phyloP scores from a whole-genome alignment of 495 filamentous ascomycete genomes.

The Talaromyces ruber region DNA sequence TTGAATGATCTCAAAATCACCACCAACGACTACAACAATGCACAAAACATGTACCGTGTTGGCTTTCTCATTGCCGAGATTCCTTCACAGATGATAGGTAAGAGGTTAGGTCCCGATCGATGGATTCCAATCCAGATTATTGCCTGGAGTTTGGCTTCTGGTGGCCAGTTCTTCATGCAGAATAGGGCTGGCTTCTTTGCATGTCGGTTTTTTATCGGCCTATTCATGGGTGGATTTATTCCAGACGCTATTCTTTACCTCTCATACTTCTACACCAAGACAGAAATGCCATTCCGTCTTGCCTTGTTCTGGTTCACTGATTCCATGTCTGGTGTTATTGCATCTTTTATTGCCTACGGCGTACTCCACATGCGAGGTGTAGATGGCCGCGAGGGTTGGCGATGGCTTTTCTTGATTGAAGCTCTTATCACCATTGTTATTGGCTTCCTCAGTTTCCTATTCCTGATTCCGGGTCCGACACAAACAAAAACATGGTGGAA shows the following conservation, averaged over 20 bases:
- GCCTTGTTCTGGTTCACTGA: slow-evolving; percentile 57
- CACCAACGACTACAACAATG: slow-evolving; percentile 66
- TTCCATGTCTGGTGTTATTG: slow-evolving; percentile 36
- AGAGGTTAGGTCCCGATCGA: slow-evolving; percentile 54
- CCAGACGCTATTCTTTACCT: slow-evolving; percentile 46
- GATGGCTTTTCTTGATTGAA: slow-evolving; percentile 45
- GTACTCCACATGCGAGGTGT: slow-evolving; percentile 34
- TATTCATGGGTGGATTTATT: slow-evolving; percentile 17
- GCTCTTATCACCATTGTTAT: slow-evolving; percentile 41
- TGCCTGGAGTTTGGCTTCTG: slow-evolving; percentile 20
- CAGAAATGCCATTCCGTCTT: slow-evolving; percentile 53
- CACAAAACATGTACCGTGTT: slow-evolving; percentile 21
- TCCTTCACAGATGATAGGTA: slow-evolving; percentile 45
- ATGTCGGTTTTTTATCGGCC: slow-evolving; percentile 19
- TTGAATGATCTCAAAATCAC: slow-evolving; percentile 42
- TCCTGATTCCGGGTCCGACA: slow-evolving; percentile 40
- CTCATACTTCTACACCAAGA: slow-evolving; percentile 59
- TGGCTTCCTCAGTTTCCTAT: slow-evolving; percentile 41
- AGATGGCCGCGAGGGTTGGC: slow-evolving; percentile 23
- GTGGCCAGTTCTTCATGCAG: slow-evolving; percentile 18
- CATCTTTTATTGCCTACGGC: slow-evolving; percentile 37
- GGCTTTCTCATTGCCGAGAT: slow-evolving; percentile 45
- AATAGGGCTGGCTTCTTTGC: slow-evolving; percentile 19
- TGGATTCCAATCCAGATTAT: slow-evolving; percentile 25
- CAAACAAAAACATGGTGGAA: slow-evolving; percentile 55